Evolutionary conservation across 2,329 filamentous ascomycete genomes (phyloP).

Genomic region (Trichoderma citrinoviride): DNA sequence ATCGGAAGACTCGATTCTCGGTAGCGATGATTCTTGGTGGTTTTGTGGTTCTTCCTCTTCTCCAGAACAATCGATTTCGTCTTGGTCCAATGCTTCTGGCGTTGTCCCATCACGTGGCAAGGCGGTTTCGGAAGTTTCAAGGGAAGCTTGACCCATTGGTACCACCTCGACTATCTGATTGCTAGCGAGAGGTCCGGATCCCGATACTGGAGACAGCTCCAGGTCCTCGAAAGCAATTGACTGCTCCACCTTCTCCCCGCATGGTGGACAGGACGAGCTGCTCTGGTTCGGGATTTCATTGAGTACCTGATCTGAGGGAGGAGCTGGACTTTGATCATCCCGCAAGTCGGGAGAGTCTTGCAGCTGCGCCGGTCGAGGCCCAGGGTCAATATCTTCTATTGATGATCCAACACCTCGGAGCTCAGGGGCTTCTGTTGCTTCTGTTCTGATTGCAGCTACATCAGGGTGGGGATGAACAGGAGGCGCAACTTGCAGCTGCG

Average conservation of each 20-base stretch:
- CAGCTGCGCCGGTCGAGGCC: constrained; percentile 21
- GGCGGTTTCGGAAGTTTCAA: background rate
- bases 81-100: background rate
- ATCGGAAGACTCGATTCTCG: background rate
- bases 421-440: background rate
- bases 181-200: background rate
- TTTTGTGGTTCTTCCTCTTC: background rate
- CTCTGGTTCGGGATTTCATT: background rate
- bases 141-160: background rate
- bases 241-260: background rate
- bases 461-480: constrained; percentile 30
- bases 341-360: constrained; percentile 23
- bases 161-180: background rate
- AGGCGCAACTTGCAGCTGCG: constrained; percentile 23
- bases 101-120: background rate
- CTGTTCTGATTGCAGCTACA: background rate
- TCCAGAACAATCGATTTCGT: background rate
- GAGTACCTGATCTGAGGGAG: background rate
- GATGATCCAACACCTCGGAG: constrained; percentile 31
- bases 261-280: background rate
- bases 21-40: background rate
- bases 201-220: background rate
- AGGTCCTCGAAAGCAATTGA: background rate
- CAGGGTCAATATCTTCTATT: constrained; percentile 26
- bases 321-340: background rate